Conservation (phyloP, 2,329 filamentous ascomycete species). For the Epichloe baconii region DNA sequence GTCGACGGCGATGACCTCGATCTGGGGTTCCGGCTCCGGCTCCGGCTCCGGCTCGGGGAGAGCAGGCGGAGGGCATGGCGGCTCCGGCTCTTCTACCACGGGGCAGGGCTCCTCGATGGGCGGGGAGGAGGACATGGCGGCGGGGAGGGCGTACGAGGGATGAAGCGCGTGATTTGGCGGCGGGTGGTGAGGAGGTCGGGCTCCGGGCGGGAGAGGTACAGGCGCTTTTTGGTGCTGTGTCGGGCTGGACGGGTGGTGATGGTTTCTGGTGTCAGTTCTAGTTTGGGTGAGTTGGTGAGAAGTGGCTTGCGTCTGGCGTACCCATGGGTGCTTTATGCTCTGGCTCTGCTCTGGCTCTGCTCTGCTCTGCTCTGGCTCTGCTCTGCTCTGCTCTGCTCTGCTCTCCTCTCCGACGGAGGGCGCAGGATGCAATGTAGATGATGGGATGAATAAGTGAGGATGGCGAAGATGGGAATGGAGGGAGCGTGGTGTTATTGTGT, state of each 20-base stretch:
- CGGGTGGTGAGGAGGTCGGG: constrained; percentile 24
- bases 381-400: no score
- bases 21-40: constrained; percentile 14
- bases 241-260: not conserved
- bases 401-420: no score
- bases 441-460: no score
- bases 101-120: constrained; percentile 5
- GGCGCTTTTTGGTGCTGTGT: constrained; percentile 25
- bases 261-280: not conserved
- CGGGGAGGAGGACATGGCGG: constrained; percentile 12
- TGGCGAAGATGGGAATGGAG: no score
- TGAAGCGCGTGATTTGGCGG: constrained; percentile 24
- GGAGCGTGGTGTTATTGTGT: no score
- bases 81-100: constrained; percentile 5
- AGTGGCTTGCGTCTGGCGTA: not conserved
- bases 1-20: constrained; percentile 27
- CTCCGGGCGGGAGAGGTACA: constrained; percentile 28
- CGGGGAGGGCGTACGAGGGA: constrained; percentile 22
- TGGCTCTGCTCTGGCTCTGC: no score
- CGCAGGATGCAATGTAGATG: no score
- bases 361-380: no score
- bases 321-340: not conserved
- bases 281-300: not conserved
- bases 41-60: constrained; percentile 7
- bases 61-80: constrained; percentile 7